phyloP scores from a whole-genome alignment of 2,329 filamentous ascomycete species.

The Aureobasidium sp. region DNA sequence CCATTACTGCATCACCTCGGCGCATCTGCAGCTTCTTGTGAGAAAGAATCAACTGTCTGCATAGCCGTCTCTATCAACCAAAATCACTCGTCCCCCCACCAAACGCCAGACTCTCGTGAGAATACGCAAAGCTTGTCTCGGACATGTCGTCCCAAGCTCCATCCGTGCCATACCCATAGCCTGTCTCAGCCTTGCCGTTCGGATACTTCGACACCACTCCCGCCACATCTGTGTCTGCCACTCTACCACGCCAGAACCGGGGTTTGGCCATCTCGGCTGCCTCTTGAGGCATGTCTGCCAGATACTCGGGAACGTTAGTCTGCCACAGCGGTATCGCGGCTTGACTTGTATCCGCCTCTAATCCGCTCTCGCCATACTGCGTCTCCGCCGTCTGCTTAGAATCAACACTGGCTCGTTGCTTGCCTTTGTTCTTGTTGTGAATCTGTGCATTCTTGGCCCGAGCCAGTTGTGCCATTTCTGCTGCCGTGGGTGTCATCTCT shows the following conservation, averaged over 20 bases:
- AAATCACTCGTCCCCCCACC: conserved; percentile 12
- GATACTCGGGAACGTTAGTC: neutral
- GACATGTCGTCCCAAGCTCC: neutral
- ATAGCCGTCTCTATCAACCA: neutral
- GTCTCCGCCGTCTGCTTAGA: neutral
- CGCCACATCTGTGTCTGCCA: neutral
- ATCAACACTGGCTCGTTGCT: neutral
- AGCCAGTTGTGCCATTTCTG: conserved; percentile 1
- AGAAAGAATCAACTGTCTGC: too few relatives aligned
- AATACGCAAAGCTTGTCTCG: conserved; percentile 7
- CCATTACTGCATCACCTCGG: neutral
- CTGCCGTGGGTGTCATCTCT: neutral
- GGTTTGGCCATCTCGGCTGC: neutral
- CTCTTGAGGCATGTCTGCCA: conserved; percentile 3
- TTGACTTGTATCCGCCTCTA: neutral
- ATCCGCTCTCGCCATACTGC: neutral
- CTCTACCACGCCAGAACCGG: neutral
- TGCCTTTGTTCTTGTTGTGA: conserved; percentile 1
- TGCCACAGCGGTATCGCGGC: conserved; percentile 2
- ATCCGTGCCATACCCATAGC: neutral
- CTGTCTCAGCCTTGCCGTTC: neutral
- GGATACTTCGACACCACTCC: neutral
- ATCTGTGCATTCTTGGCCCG: neutral
- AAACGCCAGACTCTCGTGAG: conserved; percentile 4
- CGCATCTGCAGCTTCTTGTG: neutral